Base-by-base conservation (phyloP, 768 basidiomycete genomes). In the Termitomyces sp. region DNA sequence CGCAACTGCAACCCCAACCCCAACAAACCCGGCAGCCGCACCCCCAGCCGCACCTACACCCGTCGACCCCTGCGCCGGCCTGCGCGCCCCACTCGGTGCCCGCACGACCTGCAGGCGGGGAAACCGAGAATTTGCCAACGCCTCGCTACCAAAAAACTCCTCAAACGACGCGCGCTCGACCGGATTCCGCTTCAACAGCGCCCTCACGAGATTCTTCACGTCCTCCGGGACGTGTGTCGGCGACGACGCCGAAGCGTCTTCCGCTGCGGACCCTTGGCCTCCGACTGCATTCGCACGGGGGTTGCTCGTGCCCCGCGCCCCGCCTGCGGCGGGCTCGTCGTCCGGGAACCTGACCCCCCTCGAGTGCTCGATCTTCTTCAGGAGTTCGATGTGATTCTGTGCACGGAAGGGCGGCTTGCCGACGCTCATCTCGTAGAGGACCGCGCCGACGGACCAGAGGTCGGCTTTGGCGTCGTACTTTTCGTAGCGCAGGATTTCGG, bases 391-490 rank as follows among this genome's bases (percentile, higher is more conserved):
- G 69, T 98, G 96, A 67, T 98, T 99, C 71, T 87, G 85, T 0
- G 97, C 97, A 16, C 95, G 87, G 72, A 95, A 99, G 0, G 97
- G 97, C 2, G 97, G 91, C 64, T 86, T 87, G 3, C 95, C 97
- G 33, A 93, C 90, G 18, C 85, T 80, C 88, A 97, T 98, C 72
- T 99, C 97, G 73, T 87, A 99, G 2, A 98, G 75, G 24, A 99
- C 95, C 0, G 97, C 93, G 5, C 97, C 97, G 48, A 98, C 94
- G 31, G 93, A 95, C 97, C 97, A 99, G 1, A 99, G 79, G 69
- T 99, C 97, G 12, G 92, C 97, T 69, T 94, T 96, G 20, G 95
- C 95, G 69, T 97, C 94, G 72, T 99, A 98, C 69, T 95, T 95
- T 74, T 98, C 89, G 70, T 97, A 97, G 16, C 92, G 85, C 12